Conservation (phyloP, 2,329 filamentous ascomycete genomes). For the Aureobasidium lini region DNA sequence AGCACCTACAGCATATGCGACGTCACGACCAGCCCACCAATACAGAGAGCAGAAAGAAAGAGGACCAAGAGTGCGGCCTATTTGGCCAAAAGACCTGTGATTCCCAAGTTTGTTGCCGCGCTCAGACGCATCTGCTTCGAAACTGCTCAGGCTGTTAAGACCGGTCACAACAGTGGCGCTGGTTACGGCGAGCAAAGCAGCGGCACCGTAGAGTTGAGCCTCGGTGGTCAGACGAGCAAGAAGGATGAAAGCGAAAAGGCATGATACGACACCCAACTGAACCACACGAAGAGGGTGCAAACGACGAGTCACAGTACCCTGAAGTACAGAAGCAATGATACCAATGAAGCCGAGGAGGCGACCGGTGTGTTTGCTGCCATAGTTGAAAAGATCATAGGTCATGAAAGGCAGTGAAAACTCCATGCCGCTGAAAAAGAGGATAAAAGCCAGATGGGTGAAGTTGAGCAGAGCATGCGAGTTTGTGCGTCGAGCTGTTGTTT, state of each 20-base stretch:
- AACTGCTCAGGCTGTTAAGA: conserved; percentile 82
- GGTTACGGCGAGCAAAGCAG: conserved; percentile 77
- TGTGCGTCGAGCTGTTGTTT: conserved; percentile 44
- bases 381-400: conserved; percentile 88
- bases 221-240: conserved; percentile 64
- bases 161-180: conserved; percentile 93
- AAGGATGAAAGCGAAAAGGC: conserved; percentile 71
- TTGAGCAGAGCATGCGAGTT: conserved; percentile 83
- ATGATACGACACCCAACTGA: conserved; percentile 68
- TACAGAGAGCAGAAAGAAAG: conserved; percentile 90
- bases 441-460: conserved; percentile 77
- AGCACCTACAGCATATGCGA: conserved; percentile 75
- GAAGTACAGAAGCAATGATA: conserved; percentile 81
- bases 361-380: conserved; percentile 72
- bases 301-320: conserved; percentile 83
- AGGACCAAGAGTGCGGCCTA: conserved; percentile 79
- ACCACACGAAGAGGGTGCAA: conserved; percentile 75
- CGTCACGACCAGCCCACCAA: conserved; percentile 92
- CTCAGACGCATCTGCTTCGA: conserved; percentile 74
- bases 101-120: conserved; percentile 80
- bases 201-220: conserved; percentile 68
- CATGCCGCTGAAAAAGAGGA: conserved; percentile 96
- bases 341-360: conserved; percentile 85
- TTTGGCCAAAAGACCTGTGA: conserved; percentile 72
- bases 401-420: conserved; percentile 97